Evolutionary conservation across 805 yeast genomes (phyloP).

Genomic region (Saccharomycopsis sp.): DNA sequence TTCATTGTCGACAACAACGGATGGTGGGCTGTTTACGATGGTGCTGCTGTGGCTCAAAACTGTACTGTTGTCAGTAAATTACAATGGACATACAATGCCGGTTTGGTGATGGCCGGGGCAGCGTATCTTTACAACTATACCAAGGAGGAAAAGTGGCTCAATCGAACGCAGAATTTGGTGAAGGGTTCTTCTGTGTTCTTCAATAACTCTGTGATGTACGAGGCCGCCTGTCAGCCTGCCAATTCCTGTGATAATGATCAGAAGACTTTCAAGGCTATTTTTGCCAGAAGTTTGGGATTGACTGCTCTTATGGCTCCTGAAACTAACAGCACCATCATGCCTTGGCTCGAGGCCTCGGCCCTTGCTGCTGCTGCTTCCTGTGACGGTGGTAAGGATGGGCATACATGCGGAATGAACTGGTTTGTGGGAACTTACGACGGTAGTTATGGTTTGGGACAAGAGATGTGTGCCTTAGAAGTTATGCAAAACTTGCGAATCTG

Average conservation of each 20-base stretch:
- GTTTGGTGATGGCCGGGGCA: slow-evolving; percentile 67
- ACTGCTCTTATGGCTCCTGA: slow-evolving; percentile 69
- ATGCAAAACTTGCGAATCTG: slow-evolving; percentile 37
- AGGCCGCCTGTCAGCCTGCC: slow-evolving; percentile 72
- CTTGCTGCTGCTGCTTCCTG: slow-evolving; percentile 75
- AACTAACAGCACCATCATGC: slow-evolving; percentile 29
- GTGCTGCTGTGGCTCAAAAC: slow-evolving; percentile 51
- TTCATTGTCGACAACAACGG: slow-evolving; percentile 36
- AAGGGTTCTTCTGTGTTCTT: slow-evolving; percentile 54
- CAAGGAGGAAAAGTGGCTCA: slow-evolving; percentile 55
- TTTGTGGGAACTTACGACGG: slow-evolving; percentile 60
- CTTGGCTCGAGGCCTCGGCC: slow-evolving; percentile 43
- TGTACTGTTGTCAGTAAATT: slow-evolving; percentile 53
- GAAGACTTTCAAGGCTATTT: slow-evolving; percentile 84
- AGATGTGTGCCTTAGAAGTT: slow-evolving; percentile 74
- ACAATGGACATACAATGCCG: slow-evolving; percentile 88
- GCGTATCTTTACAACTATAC: slow-evolving; percentile 79
- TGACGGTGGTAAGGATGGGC: slow-evolving; percentile 80
- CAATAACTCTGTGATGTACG: slow-evolving; percentile 54
- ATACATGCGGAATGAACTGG: slow-evolving; percentile 89
- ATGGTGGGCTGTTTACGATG: slow-evolving; percentile 56
- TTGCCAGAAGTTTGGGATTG: slow-evolving; percentile 65
- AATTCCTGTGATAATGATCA: slow-evolving; percentile 76
- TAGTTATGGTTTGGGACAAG: slow-evolving; percentile 81
- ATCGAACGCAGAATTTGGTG: slow-evolving; percentile 49